Conservation (phyloP, 1,139 yeast genomes). For the Eremothecium coryli region DNA sequence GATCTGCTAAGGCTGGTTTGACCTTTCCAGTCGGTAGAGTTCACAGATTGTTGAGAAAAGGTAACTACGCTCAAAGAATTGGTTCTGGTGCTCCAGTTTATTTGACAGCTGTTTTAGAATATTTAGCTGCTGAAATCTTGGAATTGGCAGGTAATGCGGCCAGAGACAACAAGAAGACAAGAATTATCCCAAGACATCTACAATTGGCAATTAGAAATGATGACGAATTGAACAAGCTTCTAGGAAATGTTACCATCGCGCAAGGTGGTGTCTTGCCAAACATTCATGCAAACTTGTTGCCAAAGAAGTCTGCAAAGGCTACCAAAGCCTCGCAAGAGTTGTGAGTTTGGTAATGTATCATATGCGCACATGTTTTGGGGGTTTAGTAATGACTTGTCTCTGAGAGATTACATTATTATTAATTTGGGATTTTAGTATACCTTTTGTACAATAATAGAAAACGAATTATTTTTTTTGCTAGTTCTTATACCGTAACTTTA, state of each 20-base stretch:
- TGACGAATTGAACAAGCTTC: conserved; percentile 87
- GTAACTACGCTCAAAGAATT: conserved; percentile 97
- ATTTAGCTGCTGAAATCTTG: conserved; percentile 91
- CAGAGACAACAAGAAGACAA: conserved; percentile 94
- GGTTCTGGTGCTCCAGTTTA: conserved; percentile 98
- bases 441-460: conserved; percentile 6
- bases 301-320: conserved; percentile 80
- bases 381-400: no score
- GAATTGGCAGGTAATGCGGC: conserved; percentile 99
- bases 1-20: conserved; percentile 97
- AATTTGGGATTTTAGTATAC: conserved; percentile 5
- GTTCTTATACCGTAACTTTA: no score
- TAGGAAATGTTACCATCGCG: conserved; percentile 91
- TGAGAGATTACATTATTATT: no score
- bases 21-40: conserved; percentile 99
- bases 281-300: conserved; percentile 91
- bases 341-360: conserved; percentile 36
- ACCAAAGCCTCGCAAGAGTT: conserved; percentile 81
- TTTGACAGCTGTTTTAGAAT: conserved; percentile 92
- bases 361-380: no score
- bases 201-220: conserved; percentile 98
- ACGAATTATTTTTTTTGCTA: no score
- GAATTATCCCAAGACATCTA: conserved; percentile 97
- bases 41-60: conserved; percentile 93
- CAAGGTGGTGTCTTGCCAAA: conserved; percentile 99